Evolutionary conservation across 2,329 filamentous ascomycete species (phyloP), one percentile per base, ranked within the genome.

Genomic region (Lasiodiplodia sp.): DNA sequence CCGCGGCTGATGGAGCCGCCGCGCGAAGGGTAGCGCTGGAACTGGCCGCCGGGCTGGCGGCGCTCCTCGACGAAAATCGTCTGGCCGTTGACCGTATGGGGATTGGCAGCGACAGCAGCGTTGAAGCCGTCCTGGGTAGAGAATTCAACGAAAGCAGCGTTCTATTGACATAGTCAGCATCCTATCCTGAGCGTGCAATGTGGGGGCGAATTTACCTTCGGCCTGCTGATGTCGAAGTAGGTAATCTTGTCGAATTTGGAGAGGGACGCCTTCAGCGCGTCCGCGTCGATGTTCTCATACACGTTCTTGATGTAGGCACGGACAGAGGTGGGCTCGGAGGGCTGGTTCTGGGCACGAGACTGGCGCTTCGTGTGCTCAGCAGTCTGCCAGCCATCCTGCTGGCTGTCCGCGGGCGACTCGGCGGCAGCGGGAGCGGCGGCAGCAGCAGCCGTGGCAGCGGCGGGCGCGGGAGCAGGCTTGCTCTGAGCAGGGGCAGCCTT

Each of bases 101-200:
- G 95, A 83, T 96, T 98, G 73, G 91, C 91, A 70, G 88, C 88
- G 47, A 93, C 86, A 53, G 96, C 96, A 71, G 92, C 91, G 79
- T 93, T 88, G 82, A 97, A 97, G 57, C 89, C 93, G 67, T 94
- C 89, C 25, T 88, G 79, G 57, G 91, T 92, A 77, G 90, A 91
- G 81, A 96, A 99, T 80, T 99, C 96, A 70, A 97, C 93, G 78
- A 98, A 98, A 31, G 96, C 96, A 77, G 94, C 97, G 86, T 96
- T 97, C 95, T 97, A 77, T 34, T 34, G 47, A 10, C 4, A n/a
- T 8, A 28, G 12, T 78, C 71, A 79, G 74, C 31, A 40, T 25
- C 23, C 3, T 23, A 2, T 18, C 16, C 12, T 12, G 7, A 38
- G 4, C 14, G n/a, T 12, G 23, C 7, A 10, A 4, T 4, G 3